Percentiles rank a stretch among this genome's conserved stretches.
Evolutionary conservation across 306 rosid genomes (phyloP).

Genomic region (Oxytropis ochrocephala): DNA sequence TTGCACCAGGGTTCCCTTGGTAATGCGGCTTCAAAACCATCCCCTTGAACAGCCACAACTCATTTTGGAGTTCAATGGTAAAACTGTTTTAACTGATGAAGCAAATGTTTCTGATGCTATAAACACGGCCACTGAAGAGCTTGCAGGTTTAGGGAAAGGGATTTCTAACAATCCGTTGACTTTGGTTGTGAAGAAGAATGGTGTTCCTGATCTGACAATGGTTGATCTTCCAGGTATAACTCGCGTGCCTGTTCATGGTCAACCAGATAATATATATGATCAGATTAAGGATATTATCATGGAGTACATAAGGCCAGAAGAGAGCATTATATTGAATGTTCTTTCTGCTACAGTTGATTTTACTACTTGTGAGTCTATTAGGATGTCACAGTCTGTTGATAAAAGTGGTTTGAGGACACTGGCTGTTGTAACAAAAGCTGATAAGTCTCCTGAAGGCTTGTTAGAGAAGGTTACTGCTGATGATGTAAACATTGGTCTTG

Average conservation of each 20-base stretch:
- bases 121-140: constrained; percentile 33
- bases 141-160: constrained; percentile 41
- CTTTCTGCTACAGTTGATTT: not conserved
- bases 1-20: constrained; percentile 31
- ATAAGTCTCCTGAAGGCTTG: constrained; percentile 49
- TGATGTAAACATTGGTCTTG: constrained; percentile 53
- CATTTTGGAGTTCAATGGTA: constrained; percentile 28
- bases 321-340: not conserved
- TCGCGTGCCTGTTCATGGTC: constrained; percentile 49
- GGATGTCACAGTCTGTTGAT: constrained; percentile 26
- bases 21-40: constrained; percentile 47
- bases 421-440: constrained; percentile 54
- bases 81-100: constrained; percentile 22
- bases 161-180: constrained; percentile 36
- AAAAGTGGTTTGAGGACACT: constrained; percentile 44
- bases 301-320: not conserved
- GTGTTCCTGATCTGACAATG: constrained; percentile 48
- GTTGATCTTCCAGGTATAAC: constrained; percentile 61
- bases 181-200: constrained; percentile 39
- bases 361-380: not conserved
- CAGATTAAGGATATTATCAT: not conserved
- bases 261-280: constrained; percentile 49
- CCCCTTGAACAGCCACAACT: constrained; percentile 22
- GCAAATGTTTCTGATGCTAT: constrained; percentile 27
- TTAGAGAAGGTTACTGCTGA: constrained; percentile 48